Conservation (phyloP, 345 rosid genomes). For the Boechera divaricarpa region DNA sequence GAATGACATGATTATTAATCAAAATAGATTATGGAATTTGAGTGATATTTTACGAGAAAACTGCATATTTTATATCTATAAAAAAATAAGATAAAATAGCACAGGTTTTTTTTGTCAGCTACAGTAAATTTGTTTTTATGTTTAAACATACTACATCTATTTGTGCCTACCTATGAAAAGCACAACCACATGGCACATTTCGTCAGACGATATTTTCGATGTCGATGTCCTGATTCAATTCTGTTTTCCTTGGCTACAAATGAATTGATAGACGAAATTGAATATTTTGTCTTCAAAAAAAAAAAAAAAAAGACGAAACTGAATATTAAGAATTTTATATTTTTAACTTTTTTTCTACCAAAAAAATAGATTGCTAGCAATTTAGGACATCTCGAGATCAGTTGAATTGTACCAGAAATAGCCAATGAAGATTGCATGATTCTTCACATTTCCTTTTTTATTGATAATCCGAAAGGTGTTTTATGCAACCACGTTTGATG, state of each 20-base stretch:
- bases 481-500: slow-evolving; percentile 39
- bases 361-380: slow-evolving; percentile 20
- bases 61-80: not conserved
- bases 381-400: slow-evolving; percentile 15
- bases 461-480: slow-evolving; percentile 33
- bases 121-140: slow-evolving; percentile 1
- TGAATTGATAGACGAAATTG: not conserved
- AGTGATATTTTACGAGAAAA: not conserved
- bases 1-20: not conserved
- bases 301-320: no score
- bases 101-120: not conserved
- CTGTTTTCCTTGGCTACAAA: slow-evolving; percentile 20
- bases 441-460: slow-evolving; percentile 21
- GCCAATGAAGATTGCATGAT: slow-evolving; percentile 30
- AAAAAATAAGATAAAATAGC: not conserved
- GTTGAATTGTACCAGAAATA: slow-evolving; percentile 34
- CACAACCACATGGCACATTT: slow-evolving; percentile 43
- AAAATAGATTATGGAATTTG: not conserved
- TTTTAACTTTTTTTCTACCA: not conserved
- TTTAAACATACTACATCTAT: slow-evolving; percentile 14
- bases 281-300: no score
- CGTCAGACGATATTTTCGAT: slow-evolving; percentile 39
- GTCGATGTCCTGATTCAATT: slow-evolving; percentile 34
- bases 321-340: no score
- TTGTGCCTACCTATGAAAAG: slow-evolving; percentile 16